phyloP scores from a whole-genome alignment of 176 grass and related monocot species.

The Eleusine coracana region DNA sequence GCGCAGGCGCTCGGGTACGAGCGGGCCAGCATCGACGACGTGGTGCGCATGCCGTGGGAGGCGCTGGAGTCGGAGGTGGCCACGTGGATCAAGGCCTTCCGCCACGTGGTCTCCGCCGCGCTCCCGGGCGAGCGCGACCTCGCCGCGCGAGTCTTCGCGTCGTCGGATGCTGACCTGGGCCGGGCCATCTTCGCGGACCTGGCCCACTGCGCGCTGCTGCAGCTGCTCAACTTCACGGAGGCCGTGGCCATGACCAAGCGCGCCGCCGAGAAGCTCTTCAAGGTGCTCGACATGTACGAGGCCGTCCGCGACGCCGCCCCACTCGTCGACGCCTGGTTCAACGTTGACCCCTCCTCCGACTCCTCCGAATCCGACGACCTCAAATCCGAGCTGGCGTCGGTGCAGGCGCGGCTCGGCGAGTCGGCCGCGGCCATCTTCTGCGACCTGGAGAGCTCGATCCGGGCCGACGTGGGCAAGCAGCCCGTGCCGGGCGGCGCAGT shows the following conservation, averaged over 20 bases:
- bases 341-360: neutral
- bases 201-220: conserved; percentile 48
- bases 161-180: neutral
- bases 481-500: conserved; percentile 70
- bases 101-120: conserved; percentile 40
- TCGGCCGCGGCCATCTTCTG: conserved; percentile 77
- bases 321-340: conserved; percentile 44
- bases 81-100: conserved; percentile 80
- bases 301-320: conserved; percentile 56
- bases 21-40: conserved; percentile 74
- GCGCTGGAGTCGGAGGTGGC: conserved; percentile 65
- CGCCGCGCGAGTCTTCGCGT: conserved; percentile 53
- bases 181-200: conserved; percentile 56
- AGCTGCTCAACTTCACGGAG: conserved; percentile 79
- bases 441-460: conserved; percentile 90
- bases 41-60: conserved; percentile 83
- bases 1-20: conserved; percentile 74
- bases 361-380: conserved; percentile 27
- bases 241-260: conserved; percentile 72
- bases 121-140: conserved; percentile 70
- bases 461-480: conserved; percentile 59
- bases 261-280: conserved; percentile 90
- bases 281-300: conserved; percentile 97
- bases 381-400: conserved; percentile 56
- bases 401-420: conserved; percentile 63